A percentile compares a stretch with the other conserved stretches of the same genome.
Evolutionary conservation across 306 rosid genomes (phyloP).

Genomic region (Malus orientalis): DNA sequence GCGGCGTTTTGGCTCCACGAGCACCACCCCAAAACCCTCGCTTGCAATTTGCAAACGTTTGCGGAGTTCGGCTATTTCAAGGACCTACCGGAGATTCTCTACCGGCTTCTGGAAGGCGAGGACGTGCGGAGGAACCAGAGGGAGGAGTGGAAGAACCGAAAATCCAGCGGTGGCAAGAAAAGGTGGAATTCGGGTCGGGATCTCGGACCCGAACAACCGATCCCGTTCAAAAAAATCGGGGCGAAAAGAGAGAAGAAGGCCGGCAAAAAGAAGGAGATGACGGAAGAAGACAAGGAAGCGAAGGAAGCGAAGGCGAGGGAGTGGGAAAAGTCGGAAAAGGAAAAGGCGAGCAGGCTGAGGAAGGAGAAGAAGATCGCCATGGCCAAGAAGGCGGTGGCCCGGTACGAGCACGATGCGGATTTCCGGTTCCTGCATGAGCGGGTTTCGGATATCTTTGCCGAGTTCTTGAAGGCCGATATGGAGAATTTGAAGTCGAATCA

Average conservation of each 20-base stretch:
- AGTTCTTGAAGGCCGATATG: constrained; percentile 41
- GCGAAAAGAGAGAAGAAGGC: not conserved
- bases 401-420: constrained; percentile 27
- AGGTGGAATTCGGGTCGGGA: too few species aligned
- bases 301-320: not conserved
- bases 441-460: constrained; percentile 46
- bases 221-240: not conserved
- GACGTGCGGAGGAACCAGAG: constrained; percentile 26
- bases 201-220: too few species aligned
- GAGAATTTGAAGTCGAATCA: constrained; percentile 28
- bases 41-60: constrained; percentile 37
- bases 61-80: constrained; percentile 63
- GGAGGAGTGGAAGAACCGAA: constrained; percentile 12
- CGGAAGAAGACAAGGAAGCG: not conserved
- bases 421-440: constrained; percentile 37
- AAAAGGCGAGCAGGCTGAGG: constrained; percentile 29
- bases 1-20: constrained; percentile 52
- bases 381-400: constrained; percentile 51
- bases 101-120: constrained; percentile 44
- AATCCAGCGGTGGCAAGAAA: not conserved
- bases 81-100: constrained; percentile 67
- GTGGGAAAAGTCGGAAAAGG: constrained; percentile 16
- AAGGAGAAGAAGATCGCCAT: constrained; percentile 25
- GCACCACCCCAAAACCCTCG: constrained; percentile 60
- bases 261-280: not conserved